phyloP scores from a whole-genome alignment of 2,329 filamentous ascomycete genomes.

The Pestalotiopsis sp. region DNA sequence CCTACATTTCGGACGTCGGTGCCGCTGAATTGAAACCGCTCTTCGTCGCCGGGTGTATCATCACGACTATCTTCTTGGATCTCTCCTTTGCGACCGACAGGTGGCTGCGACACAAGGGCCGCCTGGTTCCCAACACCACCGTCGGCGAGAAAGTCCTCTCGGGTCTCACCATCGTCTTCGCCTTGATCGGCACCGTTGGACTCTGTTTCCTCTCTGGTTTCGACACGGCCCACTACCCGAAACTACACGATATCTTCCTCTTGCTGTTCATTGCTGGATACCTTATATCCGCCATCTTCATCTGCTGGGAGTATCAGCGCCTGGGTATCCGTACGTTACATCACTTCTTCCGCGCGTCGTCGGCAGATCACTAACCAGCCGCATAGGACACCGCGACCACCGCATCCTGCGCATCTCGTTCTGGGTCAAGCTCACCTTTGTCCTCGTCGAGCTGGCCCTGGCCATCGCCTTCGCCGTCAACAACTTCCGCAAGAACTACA shows the following conservation, averaged over 20 bases:
- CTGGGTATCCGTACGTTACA: slow-evolving; percentile 69
- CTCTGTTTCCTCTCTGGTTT: slow-evolving; percentile 85
- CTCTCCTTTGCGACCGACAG: slow-evolving; percentile 79
- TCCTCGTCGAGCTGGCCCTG: slow-evolving; percentile 76
- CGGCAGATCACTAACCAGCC: background rate
- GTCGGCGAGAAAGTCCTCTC: slow-evolving; percentile 64
- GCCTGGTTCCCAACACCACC: slow-evolving; percentile 74
- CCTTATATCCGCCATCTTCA: slow-evolving; percentile 81
- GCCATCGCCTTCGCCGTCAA: slow-evolving; percentile 71
- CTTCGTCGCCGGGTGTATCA: slow-evolving; percentile 72
- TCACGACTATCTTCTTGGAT: slow-evolving; percentile 81
- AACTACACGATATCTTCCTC: slow-evolving; percentile 76
- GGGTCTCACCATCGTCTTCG: slow-evolving; percentile 64
- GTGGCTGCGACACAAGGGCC: slow-evolving; percentile 80
- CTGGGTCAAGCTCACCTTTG: slow-evolving; percentile 84
- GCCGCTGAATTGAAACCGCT: slow-evolving; percentile 69
- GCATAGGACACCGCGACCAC: slow-evolving; percentile 70
- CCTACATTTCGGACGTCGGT: slow-evolving; percentile 73
- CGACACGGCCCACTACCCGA: slow-evolving; percentile 72
- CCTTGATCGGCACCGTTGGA: slow-evolving; percentile 75
- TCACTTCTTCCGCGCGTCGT: background rate
- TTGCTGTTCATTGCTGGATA: slow-evolving; percentile 85
- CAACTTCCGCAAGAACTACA: slow-evolving; percentile 50
- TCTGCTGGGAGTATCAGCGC: slow-evolving; percentile 88
- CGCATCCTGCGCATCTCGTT: slow-evolving; percentile 77